These are phyloP conservation scores for Plectosphaerella cucumerina DNA, from an alignment of 2,329 filamentous ascomycete genomes.

Conservation along the genomic window DNA sequence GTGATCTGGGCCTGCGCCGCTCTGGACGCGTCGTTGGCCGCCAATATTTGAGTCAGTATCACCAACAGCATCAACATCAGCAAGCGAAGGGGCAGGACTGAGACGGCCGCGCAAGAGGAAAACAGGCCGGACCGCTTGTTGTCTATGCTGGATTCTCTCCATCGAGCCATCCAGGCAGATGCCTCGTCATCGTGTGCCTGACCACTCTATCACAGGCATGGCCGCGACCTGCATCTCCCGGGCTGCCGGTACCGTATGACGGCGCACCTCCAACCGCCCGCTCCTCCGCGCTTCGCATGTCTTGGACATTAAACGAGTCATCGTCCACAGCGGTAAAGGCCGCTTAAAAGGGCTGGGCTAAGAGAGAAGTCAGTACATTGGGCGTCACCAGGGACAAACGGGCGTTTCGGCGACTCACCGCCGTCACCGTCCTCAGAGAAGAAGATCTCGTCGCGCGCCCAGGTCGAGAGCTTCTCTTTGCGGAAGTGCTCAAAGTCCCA, in stretches of 20 bases:
- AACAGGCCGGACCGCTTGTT: background rate
- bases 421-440: constrained; percentile 31
- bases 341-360: background rate
- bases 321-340: background rate
- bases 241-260: background rate
- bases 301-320: too few relatives aligned
- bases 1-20: too few relatives aligned
- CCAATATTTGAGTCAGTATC: constrained; percentile 7
- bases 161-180: too few relatives aligned
- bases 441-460: constrained; percentile 46
- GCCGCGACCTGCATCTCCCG: background rate
- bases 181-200: too few relatives aligned
- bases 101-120: background rate
- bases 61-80: background rate
- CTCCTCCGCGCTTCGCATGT: background rate
- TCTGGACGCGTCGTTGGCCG: background rate
- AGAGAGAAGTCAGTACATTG: background rate
- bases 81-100: background rate
- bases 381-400: too few relatives aligned
- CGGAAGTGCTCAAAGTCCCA: constrained; percentile 90
- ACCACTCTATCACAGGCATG: background rate
- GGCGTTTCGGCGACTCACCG: background rate
- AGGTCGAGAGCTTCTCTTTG: constrained; percentile 60
- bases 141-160: too few relatives aligned
- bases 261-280: background rate